These are phyloP conservation scores for Pseudocercospora musae DNA, from an alignment of 2,329 filamentous ascomycete species.

Conservation along the genomic window DNA sequence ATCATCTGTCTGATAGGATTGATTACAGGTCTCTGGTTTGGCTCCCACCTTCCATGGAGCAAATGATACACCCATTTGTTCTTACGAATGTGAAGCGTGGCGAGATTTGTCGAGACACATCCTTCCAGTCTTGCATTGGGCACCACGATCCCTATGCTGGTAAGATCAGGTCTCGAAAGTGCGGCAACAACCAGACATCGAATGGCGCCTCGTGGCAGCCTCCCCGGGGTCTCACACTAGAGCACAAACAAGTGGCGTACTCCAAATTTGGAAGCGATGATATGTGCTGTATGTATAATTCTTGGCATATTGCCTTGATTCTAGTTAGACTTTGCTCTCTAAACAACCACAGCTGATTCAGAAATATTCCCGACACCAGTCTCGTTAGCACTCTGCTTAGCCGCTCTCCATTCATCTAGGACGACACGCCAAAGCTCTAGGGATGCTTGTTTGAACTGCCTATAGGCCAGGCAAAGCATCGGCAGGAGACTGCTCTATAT, in stretches of 20 bases:
- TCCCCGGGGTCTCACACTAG: neutral
- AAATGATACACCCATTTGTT: neutral
- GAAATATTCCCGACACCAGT: neutral
- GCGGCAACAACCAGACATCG: neutral
- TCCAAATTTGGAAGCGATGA: neutral
- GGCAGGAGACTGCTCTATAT: neutral
- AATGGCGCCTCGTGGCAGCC: neutral
- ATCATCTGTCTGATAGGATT: neutral
- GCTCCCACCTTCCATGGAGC: neutral
- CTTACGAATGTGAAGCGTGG: neutral
- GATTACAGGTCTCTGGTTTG: neutral
- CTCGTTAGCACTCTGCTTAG: neutral
- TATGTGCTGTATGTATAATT: neutral
- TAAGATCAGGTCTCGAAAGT: too few relatives aligned
- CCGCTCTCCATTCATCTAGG: neutral
- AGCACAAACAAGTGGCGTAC: neutral
- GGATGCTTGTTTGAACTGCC: neutral
- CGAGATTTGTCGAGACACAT: neutral
- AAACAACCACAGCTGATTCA: neutral
- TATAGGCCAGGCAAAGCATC: neutral
- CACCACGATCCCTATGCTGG: neutral
- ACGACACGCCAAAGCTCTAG: neutral
- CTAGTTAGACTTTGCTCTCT: neutral
- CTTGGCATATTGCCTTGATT: neutral
- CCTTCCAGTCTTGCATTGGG: neutral